Evolutionary conservation across 352 stramenopile genomes (phyloP).

Genomic region (Plasmopara viticola): DNA sequence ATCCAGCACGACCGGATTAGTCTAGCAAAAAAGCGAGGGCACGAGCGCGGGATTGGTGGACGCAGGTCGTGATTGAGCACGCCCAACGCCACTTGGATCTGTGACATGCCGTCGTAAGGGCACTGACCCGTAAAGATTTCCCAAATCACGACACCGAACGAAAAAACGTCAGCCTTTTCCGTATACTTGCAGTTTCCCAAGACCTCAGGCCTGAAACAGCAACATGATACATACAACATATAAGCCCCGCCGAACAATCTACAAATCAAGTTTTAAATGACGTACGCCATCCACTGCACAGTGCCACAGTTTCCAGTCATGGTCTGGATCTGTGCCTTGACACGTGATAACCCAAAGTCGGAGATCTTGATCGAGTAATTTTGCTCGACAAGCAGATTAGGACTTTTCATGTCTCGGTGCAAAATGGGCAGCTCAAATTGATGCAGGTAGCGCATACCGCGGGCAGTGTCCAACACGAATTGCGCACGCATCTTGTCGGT

Average conservation of each 20-base stretch:
- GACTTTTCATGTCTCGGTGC: slow-evolving; percentile 87
- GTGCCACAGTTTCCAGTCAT: slow-evolving; percentile 91
- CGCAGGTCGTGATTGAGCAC: slow-evolving; percentile 78
- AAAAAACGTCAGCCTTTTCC: slow-evolving; percentile 92
- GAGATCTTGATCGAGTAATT: slow-evolving; percentile 88
- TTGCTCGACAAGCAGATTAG: slow-evolving; percentile 83
- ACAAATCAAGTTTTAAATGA: slow-evolving; percentile 11
- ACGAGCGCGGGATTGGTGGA: slow-evolving; percentile 50
- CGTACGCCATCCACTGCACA: slow-evolving; percentile 84
- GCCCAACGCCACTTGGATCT: slow-evolving; percentile 77
- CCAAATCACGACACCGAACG: slow-evolving; percentile 91
- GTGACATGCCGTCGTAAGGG: slow-evolving; percentile 87
- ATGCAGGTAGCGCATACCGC: slow-evolving; percentile 87
- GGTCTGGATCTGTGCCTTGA: slow-evolving; percentile 88
- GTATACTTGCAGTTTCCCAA: slow-evolving; percentile 89
- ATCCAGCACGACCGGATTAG: slow-evolving; percentile 79
- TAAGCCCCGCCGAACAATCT: slow-evolving; percentile 23
- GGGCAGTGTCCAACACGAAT: slow-evolving; percentile 70
- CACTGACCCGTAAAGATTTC: slow-evolving; percentile 88
- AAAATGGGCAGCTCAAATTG: slow-evolving; percentile 81
- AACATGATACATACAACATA: slow-evolving; percentile 8
- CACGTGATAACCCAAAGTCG: slow-evolving; percentile 87
- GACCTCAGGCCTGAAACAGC: slow-evolving; percentile 57
- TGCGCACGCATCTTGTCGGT: slow-evolving; percentile 37
- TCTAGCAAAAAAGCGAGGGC: slow-evolving; percentile 60